These are phyloP conservation scores for Fusarium tricinctum DNA, from an alignment of 2,329 filamentous ascomycete genomes.

Conservation along the genomic window DNA sequence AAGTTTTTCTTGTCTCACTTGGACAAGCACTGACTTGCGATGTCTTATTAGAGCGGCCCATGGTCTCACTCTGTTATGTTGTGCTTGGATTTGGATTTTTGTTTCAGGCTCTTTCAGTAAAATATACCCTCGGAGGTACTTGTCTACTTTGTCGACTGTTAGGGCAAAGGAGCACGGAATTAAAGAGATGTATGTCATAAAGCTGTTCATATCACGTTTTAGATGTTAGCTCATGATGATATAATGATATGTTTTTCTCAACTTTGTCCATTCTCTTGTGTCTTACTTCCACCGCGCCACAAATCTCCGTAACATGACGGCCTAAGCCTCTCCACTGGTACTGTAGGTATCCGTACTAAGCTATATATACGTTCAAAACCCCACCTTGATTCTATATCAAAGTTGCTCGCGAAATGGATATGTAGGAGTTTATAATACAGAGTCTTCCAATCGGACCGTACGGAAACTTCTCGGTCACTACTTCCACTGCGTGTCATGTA, in stretches of 20 bases:
- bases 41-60: slow-evolving; percentile 12
- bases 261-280: neutral
- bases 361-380: slow-evolving; percentile 5
- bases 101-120: slow-evolving; percentile 28
- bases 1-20: slow-evolving; percentile 33
- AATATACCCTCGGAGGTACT: slow-evolving; percentile 43
- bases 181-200: slow-evolving; percentile 32
- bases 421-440: neutral
- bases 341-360: neutral
- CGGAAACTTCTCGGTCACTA: slow-evolving; percentile 4
- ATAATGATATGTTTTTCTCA: slow-evolving; percentile 34
- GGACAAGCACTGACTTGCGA: slow-evolving; percentile 7
- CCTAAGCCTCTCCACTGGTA: neutral
- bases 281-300: neutral
- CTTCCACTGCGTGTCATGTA: slow-evolving; percentile 8
- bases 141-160: slow-evolving; percentile 22
- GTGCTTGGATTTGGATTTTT: slow-evolving; percentile 10
- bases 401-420: neutral
- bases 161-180: slow-evolving; percentile 27
- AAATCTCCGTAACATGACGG: neutral
- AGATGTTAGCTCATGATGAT: slow-evolving; percentile 42
- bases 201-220: slow-evolving; percentile 32
- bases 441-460: slow-evolving; percentile 6
- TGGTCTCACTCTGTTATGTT: slow-evolving; percentile 13
- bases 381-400: slow-evolving; percentile 11